Percentiles rank a stretch among this genome's conserved stretches.
Conservation (phyloP, 257 asterid species). For the Linderniella brevidens region DNA sequence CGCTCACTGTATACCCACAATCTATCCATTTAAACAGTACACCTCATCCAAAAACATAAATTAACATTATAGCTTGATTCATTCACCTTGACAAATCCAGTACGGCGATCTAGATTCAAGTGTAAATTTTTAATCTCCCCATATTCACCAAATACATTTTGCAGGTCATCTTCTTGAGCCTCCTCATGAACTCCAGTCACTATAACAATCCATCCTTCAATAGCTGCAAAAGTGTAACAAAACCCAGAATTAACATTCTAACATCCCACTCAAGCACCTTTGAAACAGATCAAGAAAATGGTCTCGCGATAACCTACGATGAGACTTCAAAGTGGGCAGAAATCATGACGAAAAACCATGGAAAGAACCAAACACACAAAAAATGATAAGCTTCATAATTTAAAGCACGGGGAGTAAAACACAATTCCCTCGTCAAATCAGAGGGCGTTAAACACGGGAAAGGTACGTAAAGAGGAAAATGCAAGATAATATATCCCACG, state of each 20-base stretch:
- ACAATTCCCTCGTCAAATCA: too few relatives aligned
- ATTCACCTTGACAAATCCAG: slow-evolving; percentile 93
- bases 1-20: too few relatives aligned
- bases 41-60: not conserved
- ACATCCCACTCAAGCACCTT: slow-evolving; percentile 3
- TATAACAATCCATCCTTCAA: slow-evolving; percentile 97
- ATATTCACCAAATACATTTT: slow-evolving; percentile 59
- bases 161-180: slow-evolving; percentile 91
- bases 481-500: too few relatives aligned
- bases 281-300: not conserved
- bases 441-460: too few relatives aligned
- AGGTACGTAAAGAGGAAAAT: too few relatives aligned
- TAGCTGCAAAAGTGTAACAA: slow-evolving; percentile 40
- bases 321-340: too few relatives aligned
- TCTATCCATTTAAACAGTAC: not conserved
- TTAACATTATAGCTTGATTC: not conserved
- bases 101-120: slow-evolving; percentile 90
- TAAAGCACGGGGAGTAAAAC: too few relatives aligned
- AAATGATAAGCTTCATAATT: too few relatives aligned
- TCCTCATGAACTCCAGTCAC: slow-evolving; percentile 96
- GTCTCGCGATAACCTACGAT: too few relatives aligned
- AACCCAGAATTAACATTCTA: slow-evolving; percentile 11
- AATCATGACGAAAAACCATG: too few relatives aligned
- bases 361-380: too few relatives aligned
- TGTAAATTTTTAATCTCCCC: slow-evolving; percentile 92